Evolutionary conservation across 2,329 filamentous ascomycete genomes (phyloP), one percentile per base, ranked within the genome.

Genomic region (Stagonosporopsis tanaceti): DNA sequence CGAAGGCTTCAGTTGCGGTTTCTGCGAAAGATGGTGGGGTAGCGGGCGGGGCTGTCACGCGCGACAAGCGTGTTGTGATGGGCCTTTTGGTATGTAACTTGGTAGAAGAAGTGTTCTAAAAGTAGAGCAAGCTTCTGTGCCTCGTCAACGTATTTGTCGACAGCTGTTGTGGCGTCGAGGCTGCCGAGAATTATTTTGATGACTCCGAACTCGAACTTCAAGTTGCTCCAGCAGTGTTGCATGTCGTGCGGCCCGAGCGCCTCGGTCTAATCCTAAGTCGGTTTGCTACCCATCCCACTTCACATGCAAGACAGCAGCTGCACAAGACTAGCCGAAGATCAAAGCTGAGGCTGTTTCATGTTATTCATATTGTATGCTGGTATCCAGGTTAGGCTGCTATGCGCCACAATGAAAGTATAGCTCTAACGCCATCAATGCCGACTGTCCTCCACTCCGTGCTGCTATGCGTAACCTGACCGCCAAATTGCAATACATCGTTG

Each of bases 361-460:
- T 59, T 44, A 34, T 46, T 59, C 45, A 20, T 60, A 48, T 63
- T 51, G 53, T 54, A 45, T 56, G 45, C 57, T 63, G 56, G 30
- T 62, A 51, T 62, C 53, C 58, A 52, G 40, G 55, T 46, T 22
- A 57, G 35, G 54, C 60, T 47, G 61, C 61, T 51, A 50, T 64
- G 65, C 68, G 65, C 69, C 70, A 65, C 59, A 59, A 44, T 39
- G 44, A 42, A 50, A 47, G 48, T 64, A 57, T 51, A 63, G 57
- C 40, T 65, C 53, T 59, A 69, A 73, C 70, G 68, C 72, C 70
- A 64, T 52, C 59, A 65, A 75, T 75, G 72, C 70, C 63, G 58
- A 40, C 55, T 57, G 56, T 60, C 38, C 53, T 50, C 48, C 44
- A 27, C 48, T 57, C 54, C 30, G 24, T 57, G 48, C 54, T 50